Conservation (phyloP, 345 rosid genomes). For the Corchorus capsularis region DNA sequence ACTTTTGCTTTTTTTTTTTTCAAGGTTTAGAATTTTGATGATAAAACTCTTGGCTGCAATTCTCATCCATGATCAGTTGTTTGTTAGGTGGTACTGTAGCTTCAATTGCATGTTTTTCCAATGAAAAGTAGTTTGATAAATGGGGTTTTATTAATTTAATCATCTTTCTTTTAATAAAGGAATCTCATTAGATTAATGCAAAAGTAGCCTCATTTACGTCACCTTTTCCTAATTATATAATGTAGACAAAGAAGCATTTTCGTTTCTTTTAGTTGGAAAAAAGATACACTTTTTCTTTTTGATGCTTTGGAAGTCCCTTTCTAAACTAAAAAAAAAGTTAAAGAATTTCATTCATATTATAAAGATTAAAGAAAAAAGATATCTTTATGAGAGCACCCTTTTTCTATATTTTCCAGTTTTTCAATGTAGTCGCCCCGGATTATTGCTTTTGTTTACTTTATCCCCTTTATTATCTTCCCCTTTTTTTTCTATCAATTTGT, state of each 20-base stretch:
- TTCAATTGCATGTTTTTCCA: slow-evolving; percentile 14
- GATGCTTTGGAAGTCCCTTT: slow-evolving; percentile 59
- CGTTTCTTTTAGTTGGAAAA: slow-evolving; percentile 38
- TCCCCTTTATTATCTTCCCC: too few species aligned
- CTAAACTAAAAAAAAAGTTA: slow-evolving; percentile 22
- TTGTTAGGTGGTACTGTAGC: not conserved
- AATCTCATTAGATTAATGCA: slow-evolving; percentile 36
- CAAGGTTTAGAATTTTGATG: too few species aligned
- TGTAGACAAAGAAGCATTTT: slow-evolving; percentile 50
- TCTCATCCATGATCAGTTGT: not conserved
- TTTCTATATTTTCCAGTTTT: not conserved
- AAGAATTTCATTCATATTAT: slow-evolving; percentile 12
- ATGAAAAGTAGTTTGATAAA: slow-evolving; percentile 40
- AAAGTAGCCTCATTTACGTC: slow-evolving; percentile 37
- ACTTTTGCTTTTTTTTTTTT: not conserved
- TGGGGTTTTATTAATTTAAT: slow-evolving; percentile 31
- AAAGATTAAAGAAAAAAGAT: slow-evolving; percentile 22
- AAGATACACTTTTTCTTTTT: slow-evolving; percentile 48
- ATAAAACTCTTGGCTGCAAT: too few species aligned
- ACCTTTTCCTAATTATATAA: slow-evolving; percentile 33
- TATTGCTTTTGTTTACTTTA: not conserved
- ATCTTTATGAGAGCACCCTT: slow-evolving; percentile 13
- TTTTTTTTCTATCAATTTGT: not conserved
- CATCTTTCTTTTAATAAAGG: slow-evolving; percentile 45
- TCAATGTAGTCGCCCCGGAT: not conserved